Percentiles rank a stretch among this genome's conserved stretches.
Conservation (phyloP, 1,284 basidiomycete species). For the Cutaneotrichosporon mucoides region DNA sequence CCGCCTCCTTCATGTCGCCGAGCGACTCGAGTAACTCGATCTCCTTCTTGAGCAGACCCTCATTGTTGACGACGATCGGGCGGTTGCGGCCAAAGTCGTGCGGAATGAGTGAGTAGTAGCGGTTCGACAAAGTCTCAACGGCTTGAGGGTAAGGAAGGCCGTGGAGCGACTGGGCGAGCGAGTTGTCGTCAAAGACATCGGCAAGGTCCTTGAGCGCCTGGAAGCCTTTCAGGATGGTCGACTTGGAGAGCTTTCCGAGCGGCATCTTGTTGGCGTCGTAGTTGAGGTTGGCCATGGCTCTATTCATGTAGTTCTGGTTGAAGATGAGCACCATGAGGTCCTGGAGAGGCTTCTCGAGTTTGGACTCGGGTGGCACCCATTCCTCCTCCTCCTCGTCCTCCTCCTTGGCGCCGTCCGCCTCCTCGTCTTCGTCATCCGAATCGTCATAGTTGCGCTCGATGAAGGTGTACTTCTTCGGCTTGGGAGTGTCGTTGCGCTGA, state of each 20-base stretch:
- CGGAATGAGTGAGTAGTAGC: constrained; percentile 57
- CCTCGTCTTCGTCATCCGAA: constrained; percentile 11
- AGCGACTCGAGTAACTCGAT: constrained; percentile 64
- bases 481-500: constrained; percentile 6
- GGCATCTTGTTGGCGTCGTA: constrained; percentile 67
- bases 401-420: background rate
- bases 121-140: constrained; percentile 54
- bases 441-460: constrained; percentile 22
- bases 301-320: constrained; percentile 51
- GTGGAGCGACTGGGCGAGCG: constrained; percentile 43
- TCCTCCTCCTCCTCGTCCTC: constrained; percentile 10
- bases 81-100: constrained; percentile 59
- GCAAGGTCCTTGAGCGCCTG: constrained; percentile 52
- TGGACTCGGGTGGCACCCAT: constrained; percentile 11
- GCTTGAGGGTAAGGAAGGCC: constrained; percentile 30
- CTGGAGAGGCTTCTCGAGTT: constrained; percentile 34
- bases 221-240: constrained; percentile 28
- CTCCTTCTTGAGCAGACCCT: constrained; percentile 55
- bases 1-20: constrained; percentile 58
- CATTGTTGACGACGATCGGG: constrained; percentile 53
- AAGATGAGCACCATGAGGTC: constrained; percentile 59
- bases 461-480: constrained; percentile 19
- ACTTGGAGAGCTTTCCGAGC: constrained; percentile 51
- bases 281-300: constrained; percentile 62
- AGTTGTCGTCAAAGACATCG: constrained; percentile 54